These are phyloP conservation scores for Pyrus betulifolia DNA, from an alignment of 306 rosid species.

Conservation along the genomic window DNA sequence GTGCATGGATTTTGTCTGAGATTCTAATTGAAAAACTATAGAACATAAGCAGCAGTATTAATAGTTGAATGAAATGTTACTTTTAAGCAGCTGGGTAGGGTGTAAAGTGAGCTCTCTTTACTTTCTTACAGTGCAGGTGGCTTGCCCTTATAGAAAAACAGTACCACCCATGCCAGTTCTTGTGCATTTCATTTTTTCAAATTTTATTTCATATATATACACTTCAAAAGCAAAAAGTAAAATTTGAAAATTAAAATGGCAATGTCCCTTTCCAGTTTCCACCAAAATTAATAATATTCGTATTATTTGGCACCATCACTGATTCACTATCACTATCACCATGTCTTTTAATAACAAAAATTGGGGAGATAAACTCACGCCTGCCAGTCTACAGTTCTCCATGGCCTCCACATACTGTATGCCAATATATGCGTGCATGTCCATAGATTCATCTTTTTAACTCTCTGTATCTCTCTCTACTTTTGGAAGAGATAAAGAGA, in stretches of 20 bases:
- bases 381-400: conserved; percentile 28
- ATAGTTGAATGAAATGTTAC: not conserved
- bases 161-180: not conserved
- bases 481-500: conserved; percentile 16
- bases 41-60: not conserved
- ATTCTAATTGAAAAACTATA: not conserved
- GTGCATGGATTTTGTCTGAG: conserved; percentile 12
- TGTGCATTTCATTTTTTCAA: not conserved
- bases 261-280: not conserved
- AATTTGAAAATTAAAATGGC: not conserved
- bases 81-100: not conserved
- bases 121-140: not conserved
- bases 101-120: not conserved
- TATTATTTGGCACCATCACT: not conserved
- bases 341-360: conserved; percentile 18
- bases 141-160: not conserved
- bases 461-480: conserved; percentile 17
- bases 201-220: not conserved
- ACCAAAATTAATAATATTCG: not conserved
- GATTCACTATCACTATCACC: conserved; percentile 7
- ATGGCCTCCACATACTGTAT: conserved; percentile 15
- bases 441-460: conserved; percentile 15
- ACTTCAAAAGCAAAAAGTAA: too few relatives aligned
- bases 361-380: conserved; percentile 22
- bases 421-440: not conserved